phyloP scores from a whole-genome alignment of 768 basidiomycete species.

The Termitomyces sp. region DNA sequence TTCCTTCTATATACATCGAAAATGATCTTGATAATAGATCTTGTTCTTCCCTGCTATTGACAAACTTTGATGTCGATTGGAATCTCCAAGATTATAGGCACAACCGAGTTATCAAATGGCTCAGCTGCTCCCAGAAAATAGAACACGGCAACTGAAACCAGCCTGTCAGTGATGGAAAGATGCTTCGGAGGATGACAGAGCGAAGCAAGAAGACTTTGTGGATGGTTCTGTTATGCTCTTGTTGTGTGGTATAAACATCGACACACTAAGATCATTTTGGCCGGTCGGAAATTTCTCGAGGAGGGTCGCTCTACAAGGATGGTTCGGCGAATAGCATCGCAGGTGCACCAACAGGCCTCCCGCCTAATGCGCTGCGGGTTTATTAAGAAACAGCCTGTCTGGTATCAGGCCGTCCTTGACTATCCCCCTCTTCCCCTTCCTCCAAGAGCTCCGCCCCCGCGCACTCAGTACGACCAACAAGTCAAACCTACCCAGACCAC shows the following conservation, averaged over 20 bases:
- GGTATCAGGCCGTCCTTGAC: slow-evolving; percentile 81
- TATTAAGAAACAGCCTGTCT: slow-evolving; percentile 63
- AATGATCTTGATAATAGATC: too few species aligned
- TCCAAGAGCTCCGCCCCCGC: slow-evolving; percentile 58
- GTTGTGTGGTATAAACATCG: background rate
- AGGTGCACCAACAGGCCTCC: slow-evolving; percentile 85
- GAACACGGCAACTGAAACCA: too few species aligned
- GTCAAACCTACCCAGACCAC: slow-evolving; percentile 13
- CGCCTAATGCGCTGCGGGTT: slow-evolving; percentile 67
- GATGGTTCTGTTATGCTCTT: background rate
- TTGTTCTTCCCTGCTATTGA: too few species aligned
- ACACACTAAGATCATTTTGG: background rate
- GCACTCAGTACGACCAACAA: slow-evolving; percentile 47
- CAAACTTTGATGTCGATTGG: too few species aligned
- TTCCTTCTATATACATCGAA: too few species aligned
- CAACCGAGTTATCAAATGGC: too few species aligned
- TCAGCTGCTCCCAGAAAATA: too few species aligned
- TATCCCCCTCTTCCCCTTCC: slow-evolving; percentile 88
- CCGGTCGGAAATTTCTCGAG: background rate
- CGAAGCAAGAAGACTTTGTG: too few species aligned
- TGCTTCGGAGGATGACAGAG: too few species aligned
- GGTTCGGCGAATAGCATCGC: slow-evolving; percentile 77
- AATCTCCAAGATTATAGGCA: too few species aligned
- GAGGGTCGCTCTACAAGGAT: slow-evolving; percentile 28
- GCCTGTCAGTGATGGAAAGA: too few species aligned